A percentile compares a stretch with the other conserved stretches of the same genome.
phyloP scores from a whole-genome alignment of 345 rosid genomes.

The Nephelium lappaceum region DNA sequence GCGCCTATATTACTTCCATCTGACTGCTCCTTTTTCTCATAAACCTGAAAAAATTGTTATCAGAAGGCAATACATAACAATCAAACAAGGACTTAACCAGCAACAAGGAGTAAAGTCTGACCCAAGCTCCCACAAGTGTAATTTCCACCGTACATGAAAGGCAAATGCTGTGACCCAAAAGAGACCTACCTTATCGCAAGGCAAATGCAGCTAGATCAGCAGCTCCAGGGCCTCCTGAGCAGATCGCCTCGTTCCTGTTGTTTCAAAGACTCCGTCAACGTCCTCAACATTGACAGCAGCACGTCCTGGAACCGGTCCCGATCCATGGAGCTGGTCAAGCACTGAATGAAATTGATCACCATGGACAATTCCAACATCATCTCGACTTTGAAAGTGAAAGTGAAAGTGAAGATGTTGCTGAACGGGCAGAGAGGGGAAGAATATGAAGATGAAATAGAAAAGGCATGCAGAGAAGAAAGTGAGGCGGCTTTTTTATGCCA shows the following conservation, averaged over 20 bases:
- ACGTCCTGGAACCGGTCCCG: constrained; percentile 96
- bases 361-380: too few relatives aligned
- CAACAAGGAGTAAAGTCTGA: not conserved
- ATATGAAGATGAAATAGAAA: too few relatives aligned
- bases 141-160: too few relatives aligned
- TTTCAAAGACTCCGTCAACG: constrained; percentile 91
- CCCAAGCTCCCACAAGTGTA: not conserved
- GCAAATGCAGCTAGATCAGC: constrained; percentile 83
- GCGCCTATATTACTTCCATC: constrained; percentile 93
- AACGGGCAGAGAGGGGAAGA: too few relatives aligned
- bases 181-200: too few relatives aligned
- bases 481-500: too few relatives aligned
- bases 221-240: constrained; percentile 97
- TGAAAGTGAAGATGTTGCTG: too few relatives aligned
- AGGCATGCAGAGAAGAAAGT: too few relatives aligned
- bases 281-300: constrained; percentile 88
- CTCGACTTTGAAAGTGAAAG: too few relatives aligned
- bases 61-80: constrained; percentile 12
- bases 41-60: constrained; percentile 49
- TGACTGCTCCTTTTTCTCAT: constrained; percentile 71
- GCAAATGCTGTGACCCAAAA: too few relatives aligned
- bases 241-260: constrained; percentile 83
- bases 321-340: too few relatives aligned
- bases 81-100: not conserved
- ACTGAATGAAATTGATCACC: too few relatives aligned